These are phyloP conservation scores for Hydrangea macrophylla DNA, from an alignment of 148 eudicot species.

Conservation along the genomic window DNA sequence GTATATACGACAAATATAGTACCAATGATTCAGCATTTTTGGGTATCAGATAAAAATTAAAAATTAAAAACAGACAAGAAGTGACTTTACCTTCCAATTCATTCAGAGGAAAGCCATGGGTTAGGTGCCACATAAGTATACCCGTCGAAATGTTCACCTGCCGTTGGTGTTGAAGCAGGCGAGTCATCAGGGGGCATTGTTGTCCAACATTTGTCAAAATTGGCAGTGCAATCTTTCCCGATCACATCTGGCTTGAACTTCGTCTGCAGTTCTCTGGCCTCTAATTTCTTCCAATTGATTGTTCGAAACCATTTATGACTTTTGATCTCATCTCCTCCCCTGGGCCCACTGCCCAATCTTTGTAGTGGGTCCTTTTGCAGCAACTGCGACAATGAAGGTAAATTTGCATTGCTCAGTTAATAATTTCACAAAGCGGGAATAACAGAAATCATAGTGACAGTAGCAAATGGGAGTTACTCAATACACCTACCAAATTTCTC, in stretches of 20 bases:
- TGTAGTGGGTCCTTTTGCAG: constrained; percentile 77
- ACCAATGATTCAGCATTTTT: no score
- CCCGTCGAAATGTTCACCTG: constrained; percentile 67
- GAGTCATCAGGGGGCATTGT: constrained; percentile 85
- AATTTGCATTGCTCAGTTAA: not conserved
- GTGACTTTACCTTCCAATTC: constrained; percentile 14
- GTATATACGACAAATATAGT: no score
- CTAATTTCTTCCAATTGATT: constrained; percentile 86
- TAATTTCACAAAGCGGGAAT: not conserved
- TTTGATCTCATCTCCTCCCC: constrained; percentile 74
- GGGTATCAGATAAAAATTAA: no score
- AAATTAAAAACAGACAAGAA: no score
- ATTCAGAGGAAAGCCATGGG: constrained; percentile 67
- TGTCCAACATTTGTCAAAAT: constrained; percentile 90
- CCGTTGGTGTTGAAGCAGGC: constrained; percentile 79
- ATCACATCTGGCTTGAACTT: constrained; percentile 85
- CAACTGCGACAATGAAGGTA: constrained; percentile 29
- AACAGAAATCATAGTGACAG: not conserved
- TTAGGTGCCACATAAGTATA: constrained; percentile 81
- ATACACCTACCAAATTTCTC: no score
- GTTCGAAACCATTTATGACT: constrained; percentile 75
- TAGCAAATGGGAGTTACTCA: no score
- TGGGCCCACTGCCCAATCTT: constrained; percentile 77
- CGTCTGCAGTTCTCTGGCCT: constrained; percentile 57
- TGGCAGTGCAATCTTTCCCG: constrained; percentile 80